Base-by-base conservation (phyloP, 1,284 basidiomycete genomes). In the Sutorius eximius region DNA sequence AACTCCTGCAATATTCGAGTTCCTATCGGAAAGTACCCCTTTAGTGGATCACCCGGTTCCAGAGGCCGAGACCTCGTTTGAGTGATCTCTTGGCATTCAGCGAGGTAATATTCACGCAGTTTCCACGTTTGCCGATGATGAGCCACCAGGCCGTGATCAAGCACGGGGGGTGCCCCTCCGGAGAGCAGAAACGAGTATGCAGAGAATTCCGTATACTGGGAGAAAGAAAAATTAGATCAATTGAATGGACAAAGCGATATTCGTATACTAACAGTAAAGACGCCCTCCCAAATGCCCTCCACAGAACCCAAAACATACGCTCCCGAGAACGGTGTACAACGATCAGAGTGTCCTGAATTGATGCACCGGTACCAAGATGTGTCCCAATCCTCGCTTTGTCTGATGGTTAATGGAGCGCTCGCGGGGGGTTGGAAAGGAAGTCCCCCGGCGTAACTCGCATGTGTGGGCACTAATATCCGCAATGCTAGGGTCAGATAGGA, bases 91-190 rank as follows among this genome's bases (percentile, higher is more conserved):
- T 59, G 53, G 40, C 73, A 69, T 20, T 66, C 55, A 22, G 79
- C 61, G 13, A 88, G 73, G 62, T 88, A 81, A 61, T 90, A 82
- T 69, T 91, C 88, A 32, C 82, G 81, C 16, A 91, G 71, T 65
- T 82, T 86, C 87, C 88, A 90, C 0, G 86, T 87, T 64, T 91
- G 89, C n/a, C 78, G 79, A 63, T 90, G 87, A 58, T 83, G 78
- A 4, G 83, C 85, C 15, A 87, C 77, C 46, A 82, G 70, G 56
- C 81, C 81, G 34, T 78, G 75, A 50, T 82, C 77, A 12, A 89
- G 70, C 10, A 78, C 74, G 0, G 74, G 67, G 0, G 89, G 87
- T 2, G 81, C 71, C 0, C 76, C 85, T 18, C 86, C 89, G 4
- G 78, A 76, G 20, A 90, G 74, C 34, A 91, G 67, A n/a, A 75